Percentiles rank a stretch among this genome's conserved stretches.
Conservation (phyloP, 306 rosid genomes). For the Cucurbita pepo region DNA sequence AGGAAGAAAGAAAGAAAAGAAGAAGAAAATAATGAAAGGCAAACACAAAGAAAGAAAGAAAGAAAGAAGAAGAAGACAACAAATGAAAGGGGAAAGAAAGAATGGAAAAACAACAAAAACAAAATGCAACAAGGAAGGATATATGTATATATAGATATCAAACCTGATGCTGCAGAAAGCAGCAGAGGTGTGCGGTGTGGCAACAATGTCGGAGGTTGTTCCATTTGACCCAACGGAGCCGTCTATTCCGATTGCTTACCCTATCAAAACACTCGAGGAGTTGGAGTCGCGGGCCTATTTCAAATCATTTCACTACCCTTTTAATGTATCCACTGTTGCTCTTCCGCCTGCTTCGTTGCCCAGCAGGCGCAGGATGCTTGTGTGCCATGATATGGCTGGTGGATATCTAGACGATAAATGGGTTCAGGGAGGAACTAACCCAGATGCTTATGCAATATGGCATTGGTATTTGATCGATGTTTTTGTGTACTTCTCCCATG, state of each 20-base stretch:
- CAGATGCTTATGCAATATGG: constrained; percentile 65
- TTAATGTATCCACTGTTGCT: constrained; percentile 53
- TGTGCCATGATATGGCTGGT: constrained; percentile 81
- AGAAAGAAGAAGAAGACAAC: too few species aligned
- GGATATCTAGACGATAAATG: constrained; percentile 76
- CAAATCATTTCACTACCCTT: constrained; percentile 71
- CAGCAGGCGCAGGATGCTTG: constrained; percentile 56
- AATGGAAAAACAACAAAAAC: too few species aligned
- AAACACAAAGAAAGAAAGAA: too few species aligned
- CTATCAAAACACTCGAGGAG: constrained; percentile 61
- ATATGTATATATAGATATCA: too few species aligned
- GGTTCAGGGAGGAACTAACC: constrained; percentile 74
- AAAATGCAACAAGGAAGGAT: too few species aligned
- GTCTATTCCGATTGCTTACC: constrained; percentile 58
- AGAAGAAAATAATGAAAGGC: too few species aligned
- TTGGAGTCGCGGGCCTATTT: constrained; percentile 61
- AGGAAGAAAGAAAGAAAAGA: too few species aligned
- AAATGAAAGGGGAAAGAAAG: too few species aligned
- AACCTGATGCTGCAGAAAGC: too few species aligned
- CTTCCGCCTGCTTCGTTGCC: constrained; percentile 23
- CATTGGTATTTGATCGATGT: constrained; percentile 88
- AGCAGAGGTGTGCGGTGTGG: too few species aligned
- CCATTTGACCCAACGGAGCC: constrained; percentile 12
- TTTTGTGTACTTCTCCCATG: constrained; percentile 80
- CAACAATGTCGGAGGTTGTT: too few species aligned